Evolutionary conservation across 345 rosid species (phyloP), one percentile per base, ranked within the genome.

Genomic region (Corchorus olitorius): DNA sequence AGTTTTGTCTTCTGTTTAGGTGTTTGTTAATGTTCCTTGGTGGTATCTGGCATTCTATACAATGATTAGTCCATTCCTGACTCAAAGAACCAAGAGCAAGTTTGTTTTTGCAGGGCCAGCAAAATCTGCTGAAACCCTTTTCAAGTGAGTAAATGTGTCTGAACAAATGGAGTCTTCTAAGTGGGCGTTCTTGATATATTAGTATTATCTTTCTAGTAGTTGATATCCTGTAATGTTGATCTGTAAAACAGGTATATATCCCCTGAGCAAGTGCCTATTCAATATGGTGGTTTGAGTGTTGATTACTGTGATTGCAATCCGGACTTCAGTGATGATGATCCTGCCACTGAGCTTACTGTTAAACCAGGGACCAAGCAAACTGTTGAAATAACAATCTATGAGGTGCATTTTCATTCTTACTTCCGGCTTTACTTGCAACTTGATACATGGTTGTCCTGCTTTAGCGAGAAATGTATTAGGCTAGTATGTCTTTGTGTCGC

Each of bases 231-330:
- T 34, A 56, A 37, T 2, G 64, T 58, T 58, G 46, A 46, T 54
- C 52, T 48, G 77, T 61, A 52, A 62, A 81, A 61, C 81, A 93
- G 98, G 70, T 93, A 95, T 72, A 80, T 88, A 37, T 84, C 97
- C 34, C 87, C 98, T 1, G 98, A 91, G 78, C 98, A 91, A 82
- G 97, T 95, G 2, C 97, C 98, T 0, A 85, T 93, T 33, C 98
- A 90, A 60, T 95, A 90, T 65, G 99, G 99, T 73, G 99, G 98
- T 12, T 75, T 95, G 81, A 90, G 97, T 45, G 90, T 88, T 5
- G 96, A 93, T 87, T 81, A 84, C 80, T 94, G 96, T 14, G 97
- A 94, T 35, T 90, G 98, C 78, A 81, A 88, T 76, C 91, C 97
- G 2, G 97, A 91, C 65, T 94, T 93, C 65, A 86, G 89, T 2